Evolutionary conservation across 2,329 filamentous ascomycete species (phyloP).

Genomic region (Fusarium decemcellulare): DNA sequence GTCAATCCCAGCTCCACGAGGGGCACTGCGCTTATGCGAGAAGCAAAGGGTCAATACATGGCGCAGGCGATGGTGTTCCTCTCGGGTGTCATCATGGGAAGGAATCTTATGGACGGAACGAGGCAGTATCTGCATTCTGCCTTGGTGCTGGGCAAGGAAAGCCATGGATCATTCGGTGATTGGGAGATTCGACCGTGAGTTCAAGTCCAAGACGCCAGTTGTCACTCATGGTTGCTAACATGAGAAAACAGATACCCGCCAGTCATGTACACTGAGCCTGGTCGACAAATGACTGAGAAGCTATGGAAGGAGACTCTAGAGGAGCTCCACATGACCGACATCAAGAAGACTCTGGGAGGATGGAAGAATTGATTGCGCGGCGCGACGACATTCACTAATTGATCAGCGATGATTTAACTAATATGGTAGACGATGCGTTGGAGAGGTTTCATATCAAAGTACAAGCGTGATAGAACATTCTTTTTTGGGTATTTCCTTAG

Average conservation of each 20-base stretch:
- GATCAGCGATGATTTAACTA: neutral
- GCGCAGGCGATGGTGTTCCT: neutral
- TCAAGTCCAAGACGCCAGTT: neutral
- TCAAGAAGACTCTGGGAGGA: neutral
- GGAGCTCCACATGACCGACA: conserved; percentile 13
- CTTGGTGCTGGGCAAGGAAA: conserved; percentile 21
- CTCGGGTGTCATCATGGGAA: neutral
- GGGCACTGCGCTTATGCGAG: neutral
- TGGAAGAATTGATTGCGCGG: neutral
- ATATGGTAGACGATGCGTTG: no score
- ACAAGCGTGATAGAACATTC: no score
- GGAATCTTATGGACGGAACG: neutral
- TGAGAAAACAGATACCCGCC: neutral
- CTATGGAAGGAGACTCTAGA: conserved; percentile 5
- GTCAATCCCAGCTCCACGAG: neutral
- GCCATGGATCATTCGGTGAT: conserved; percentile 12
- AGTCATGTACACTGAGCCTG: conserved; percentile 9
- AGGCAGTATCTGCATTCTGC: conserved; percentile 4
- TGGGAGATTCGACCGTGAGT: conserved; percentile 13
- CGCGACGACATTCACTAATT: no score
- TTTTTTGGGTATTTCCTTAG: no score
- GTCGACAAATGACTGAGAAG: conserved; percentile 9
- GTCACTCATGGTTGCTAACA: neutral
- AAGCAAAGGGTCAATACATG: neutral
- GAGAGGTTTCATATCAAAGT: no score